A percentile compares a stretch with the other conserved stretches of the same genome.
Conservation (phyloP, 2,329 filamentous ascomycete species). For the Aspergillus pseudoterreus region DNA sequence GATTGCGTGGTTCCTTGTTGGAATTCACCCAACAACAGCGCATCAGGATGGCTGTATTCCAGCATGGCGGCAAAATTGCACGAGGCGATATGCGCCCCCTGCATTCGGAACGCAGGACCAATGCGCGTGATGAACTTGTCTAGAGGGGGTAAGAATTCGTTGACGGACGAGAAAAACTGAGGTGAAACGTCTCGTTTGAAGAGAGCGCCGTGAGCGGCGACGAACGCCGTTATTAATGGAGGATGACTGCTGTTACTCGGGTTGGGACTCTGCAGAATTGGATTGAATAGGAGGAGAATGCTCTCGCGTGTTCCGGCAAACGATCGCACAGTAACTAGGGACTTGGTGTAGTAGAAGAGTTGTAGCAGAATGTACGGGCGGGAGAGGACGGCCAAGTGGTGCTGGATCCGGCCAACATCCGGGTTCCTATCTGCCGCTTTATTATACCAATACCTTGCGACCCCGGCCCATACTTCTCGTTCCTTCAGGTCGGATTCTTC, state of each 20-base stretch:
- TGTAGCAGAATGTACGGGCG: conserved; percentile 56
- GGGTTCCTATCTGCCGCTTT: conserved; percentile 76
- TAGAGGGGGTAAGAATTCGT: conserved; percentile 44
- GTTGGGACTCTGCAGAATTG: conserved; percentile 42
- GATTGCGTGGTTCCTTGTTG: conserved; percentile 13
- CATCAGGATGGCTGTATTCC: conserved; percentile 48
- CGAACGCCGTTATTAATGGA: conserved; percentile 47
- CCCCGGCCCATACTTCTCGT: conserved; percentile 74
- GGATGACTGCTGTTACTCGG: conserved; percentile 25
- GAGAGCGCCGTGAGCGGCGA: conserved; percentile 52
- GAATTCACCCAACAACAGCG: conserved; percentile 26
- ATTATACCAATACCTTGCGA: conserved; percentile 79
- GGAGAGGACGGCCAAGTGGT: conserved; percentile 72
- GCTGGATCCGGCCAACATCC: conserved; percentile 73
- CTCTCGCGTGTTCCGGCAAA: conserved; percentile 57
- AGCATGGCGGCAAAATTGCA: conserved; percentile 55
- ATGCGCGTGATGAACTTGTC: conserved; percentile 47
- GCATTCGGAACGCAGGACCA: conserved; percentile 48
- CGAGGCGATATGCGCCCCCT: conserved; percentile 53
- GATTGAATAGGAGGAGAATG: conserved; percentile 53
- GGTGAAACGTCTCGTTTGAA: conserved; percentile 37
- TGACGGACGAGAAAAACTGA: conserved; percentile 36
- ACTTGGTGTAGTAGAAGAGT: conserved; percentile 58
- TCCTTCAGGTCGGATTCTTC: conserved; percentile 76
- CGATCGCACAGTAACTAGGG: conserved; percentile 52